These are phyloP conservation scores for Chlamydomonas sp. DNA, from an alignment of 139 green algal genomes.

Conservation along the genomic window DNA sequence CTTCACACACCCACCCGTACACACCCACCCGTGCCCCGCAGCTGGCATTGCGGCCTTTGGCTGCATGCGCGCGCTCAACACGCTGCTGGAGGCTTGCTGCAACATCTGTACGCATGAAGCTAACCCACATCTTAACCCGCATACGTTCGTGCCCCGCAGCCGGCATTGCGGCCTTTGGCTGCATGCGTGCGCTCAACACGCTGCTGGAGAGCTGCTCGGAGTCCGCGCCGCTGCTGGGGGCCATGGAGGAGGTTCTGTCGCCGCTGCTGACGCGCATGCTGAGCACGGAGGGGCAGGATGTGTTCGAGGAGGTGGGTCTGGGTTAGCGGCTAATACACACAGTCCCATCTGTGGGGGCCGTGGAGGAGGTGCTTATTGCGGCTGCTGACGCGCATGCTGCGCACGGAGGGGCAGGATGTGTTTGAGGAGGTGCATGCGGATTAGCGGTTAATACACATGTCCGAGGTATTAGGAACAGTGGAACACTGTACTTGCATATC, in stretches of 20 bases:
- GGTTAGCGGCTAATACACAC: neutral
- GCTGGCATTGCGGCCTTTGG: conserved; percentile 29
- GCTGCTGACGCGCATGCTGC: conserved; percentile 83
- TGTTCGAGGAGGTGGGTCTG: conserved; percentile 88
- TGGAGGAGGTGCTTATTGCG: conserved; percentile 91
- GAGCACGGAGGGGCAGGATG: conserved; percentile 75
- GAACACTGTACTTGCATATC: too few species aligned
- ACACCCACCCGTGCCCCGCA: conserved; percentile 27
- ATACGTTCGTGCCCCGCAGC: conserved; percentile 44
- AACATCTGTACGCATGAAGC: neutral
- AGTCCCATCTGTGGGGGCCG: conserved; percentile 45
- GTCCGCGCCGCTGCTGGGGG: conserved; percentile 79
- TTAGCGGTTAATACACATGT: too few species aligned
- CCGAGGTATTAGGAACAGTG: too few species aligned
- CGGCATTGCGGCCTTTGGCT: conserved; percentile 85
- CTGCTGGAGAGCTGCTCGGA: conserved; percentile 86
- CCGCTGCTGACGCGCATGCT: conserved; percentile 88
- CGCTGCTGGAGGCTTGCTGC: too few species aligned
- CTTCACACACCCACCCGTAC: neutral
- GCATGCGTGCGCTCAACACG: conserved; percentile 90
- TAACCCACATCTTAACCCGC: neutral
- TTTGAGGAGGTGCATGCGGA: conserved; percentile 83
- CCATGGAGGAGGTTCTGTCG: conserved; percentile 89
- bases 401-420: conserved; percentile 81
- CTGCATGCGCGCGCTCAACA: too few species aligned